Percentiles rank a stretch among this genome's conserved stretches.
phyloP scores from a whole-genome alignment of 441 rosid genomes.

The Pelargonium australe region DNA sequence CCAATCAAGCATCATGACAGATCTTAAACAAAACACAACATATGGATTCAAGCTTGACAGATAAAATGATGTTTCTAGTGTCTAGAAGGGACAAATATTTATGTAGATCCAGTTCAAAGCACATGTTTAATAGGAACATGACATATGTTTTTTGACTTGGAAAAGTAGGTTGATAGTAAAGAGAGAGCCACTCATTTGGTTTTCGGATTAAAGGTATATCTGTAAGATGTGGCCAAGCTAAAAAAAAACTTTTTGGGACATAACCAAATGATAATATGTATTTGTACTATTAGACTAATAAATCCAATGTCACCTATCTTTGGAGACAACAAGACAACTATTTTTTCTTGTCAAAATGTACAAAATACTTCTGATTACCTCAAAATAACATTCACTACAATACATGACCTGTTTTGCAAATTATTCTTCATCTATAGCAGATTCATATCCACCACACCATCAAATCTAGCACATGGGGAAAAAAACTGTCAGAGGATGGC shows the following conservation, averaged over 20 bases:
- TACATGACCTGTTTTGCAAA: too few relatives aligned
- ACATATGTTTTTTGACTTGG: neutral
- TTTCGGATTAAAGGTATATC: neutral
- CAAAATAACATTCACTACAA: too few relatives aligned
- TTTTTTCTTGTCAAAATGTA: too few relatives aligned
- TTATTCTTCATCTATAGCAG: too few relatives aligned
- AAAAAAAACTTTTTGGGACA: neutral
- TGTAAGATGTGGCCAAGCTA: neutral
- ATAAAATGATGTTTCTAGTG: neutral
- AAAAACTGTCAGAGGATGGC: too few relatives aligned
- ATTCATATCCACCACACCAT: too few relatives aligned
- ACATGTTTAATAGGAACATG: neutral
- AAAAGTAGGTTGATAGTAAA: neutral
- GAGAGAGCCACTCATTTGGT: neutral
- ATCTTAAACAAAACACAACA: neutral
- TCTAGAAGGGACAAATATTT: neutral
- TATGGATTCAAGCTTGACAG: neutral
- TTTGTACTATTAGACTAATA: too few relatives aligned
- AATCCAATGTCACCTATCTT: too few relatives aligned
- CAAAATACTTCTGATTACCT: too few relatives aligned
- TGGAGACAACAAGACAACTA: too few relatives aligned
- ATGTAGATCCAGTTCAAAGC: neutral
- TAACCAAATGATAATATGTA: too few relatives aligned
- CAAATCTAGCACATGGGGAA: too few relatives aligned
- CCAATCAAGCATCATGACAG: neutral